Conservation (phyloP, 768 basidiomycete species). For the Xerocomellus amylosporus region DNA sequence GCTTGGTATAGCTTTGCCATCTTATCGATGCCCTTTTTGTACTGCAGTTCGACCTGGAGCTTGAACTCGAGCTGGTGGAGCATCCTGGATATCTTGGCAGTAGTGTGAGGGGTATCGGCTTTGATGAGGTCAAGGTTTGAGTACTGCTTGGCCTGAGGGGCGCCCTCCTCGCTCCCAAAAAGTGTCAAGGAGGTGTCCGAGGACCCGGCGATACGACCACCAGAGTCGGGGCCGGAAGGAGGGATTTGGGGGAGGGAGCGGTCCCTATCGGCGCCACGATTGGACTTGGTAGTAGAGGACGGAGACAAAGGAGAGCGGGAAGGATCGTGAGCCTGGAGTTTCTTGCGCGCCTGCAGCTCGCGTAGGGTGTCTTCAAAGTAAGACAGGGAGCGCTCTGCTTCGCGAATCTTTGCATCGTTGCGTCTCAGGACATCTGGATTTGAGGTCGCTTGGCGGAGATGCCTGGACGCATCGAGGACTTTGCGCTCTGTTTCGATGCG, state of each 20-base stretch:
- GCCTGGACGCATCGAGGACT: conserved; percentile 81
- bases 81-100: conserved; percentile 96
- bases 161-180: conserved; percentile 38
- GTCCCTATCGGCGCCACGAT: conserved; percentile 29
- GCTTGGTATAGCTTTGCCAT: conserved; percentile 96
- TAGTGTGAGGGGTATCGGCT: conserved; percentile 94
- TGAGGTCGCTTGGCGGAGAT: conserved; percentile 74
- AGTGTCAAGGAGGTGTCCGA: conserved; percentile 41
- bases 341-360: conserved; percentile 77
- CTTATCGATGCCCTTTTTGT: conserved; percentile 97
- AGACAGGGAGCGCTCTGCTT: conserved; percentile 76
- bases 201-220: conserved; percentile 36
- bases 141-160: conserved; percentile 61
- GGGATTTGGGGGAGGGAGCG: conserved; percentile 47
- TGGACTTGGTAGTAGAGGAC: conserved; percentile 16
- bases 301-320: conserved; percentile 39
- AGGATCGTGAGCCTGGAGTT: conserved; percentile 57
- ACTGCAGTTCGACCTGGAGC: conserved; percentile 96
- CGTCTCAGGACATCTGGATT: conserved; percentile 84
- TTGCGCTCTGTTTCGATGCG: conserved; percentile 92
- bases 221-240: conserved; percentile 44
- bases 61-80: conserved; percentile 99
- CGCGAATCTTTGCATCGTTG: conserved; percentile 82
- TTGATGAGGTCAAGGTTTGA: conserved; percentile 92
- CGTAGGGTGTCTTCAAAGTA: conserved; percentile 87